Percentiles rank a stretch among this genome's conserved stretches.
phyloP scores from a whole-genome alignment of 805 yeast species.

The Debaryomyces castellii region DNA sequence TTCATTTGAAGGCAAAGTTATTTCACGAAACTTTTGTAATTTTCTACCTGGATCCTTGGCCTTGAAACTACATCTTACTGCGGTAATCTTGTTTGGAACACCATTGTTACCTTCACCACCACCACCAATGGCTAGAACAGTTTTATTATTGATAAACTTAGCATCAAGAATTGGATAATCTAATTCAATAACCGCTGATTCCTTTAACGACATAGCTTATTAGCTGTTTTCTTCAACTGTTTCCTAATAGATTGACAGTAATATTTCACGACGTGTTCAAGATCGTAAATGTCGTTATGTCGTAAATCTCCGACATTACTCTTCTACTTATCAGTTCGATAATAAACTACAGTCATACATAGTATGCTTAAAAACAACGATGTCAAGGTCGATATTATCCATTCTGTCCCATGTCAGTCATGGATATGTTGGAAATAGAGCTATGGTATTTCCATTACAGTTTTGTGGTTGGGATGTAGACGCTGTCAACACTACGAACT shows the following conservation, averaged over 20 bases:
- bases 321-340: not conserved
- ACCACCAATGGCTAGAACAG: slow-evolving; percentile 82
- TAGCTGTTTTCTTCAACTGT: not conserved
- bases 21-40: slow-evolving; percentile 63
- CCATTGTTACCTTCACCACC: slow-evolving; percentile 95
- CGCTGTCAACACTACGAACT: slow-evolving; percentile 61
- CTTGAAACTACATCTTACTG: slow-evolving; percentile 56
- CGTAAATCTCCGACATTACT: not conserved
- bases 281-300: not conserved
- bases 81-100: slow-evolving; percentile 78
- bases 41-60: slow-evolving; percentile 38
- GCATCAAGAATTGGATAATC: slow-evolving; percentile 86
- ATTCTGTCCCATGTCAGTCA: slow-evolving; percentile 72
- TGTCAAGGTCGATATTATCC: slow-evolving; percentile 36
- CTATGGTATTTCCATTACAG: slow-evolving; percentile 65
- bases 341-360: no score
- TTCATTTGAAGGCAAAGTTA: slow-evolving; percentile 58
- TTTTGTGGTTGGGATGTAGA: slow-evolving; percentile 71
- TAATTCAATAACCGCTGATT: slow-evolving; percentile 36
- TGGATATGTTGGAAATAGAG: slow-evolving; percentile 72
- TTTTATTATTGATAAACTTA: slow-evolving; percentile 58
- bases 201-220: slow-evolving; percentile 27
- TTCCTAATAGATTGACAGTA: not conserved
- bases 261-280: slow-evolving; percentile 1
- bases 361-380: not conserved